Conservation (phyloP, 805 yeast genomes). For the Myxozyma lipomycoides region DNA sequence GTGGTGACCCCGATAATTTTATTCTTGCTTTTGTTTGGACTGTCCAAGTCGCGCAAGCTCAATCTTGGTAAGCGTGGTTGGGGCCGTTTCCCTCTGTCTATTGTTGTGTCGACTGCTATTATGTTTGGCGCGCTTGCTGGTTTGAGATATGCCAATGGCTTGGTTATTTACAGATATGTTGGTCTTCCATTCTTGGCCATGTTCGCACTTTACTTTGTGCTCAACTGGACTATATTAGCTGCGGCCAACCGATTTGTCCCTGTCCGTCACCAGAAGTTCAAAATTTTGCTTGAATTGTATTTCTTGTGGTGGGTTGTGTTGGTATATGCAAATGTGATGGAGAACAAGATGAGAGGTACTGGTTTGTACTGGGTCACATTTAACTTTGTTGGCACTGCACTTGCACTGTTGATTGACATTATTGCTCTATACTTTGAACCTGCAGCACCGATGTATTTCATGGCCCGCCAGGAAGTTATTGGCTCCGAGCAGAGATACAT, state of each 20-base stretch:
- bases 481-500: conserved; percentile 20
- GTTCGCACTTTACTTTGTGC: conserved; percentile 47
- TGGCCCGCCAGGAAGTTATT: conserved; percentile 27
- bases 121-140: conserved; percentile 41
- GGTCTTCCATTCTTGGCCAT: conserved; percentile 48
- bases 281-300: conserved; percentile 53
- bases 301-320: conserved; percentile 55
- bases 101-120: conserved; percentile 44
- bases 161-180: conserved; percentile 50
- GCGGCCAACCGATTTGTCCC: conserved; percentile 43
- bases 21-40: conserved; percentile 42
- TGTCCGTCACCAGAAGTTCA: conserved; percentile 56
- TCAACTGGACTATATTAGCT: conserved; percentile 56
- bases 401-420: conserved; percentile 26
- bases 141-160: conserved; percentile 46
- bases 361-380: conserved; percentile 45
- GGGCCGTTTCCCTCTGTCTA: conserved; percentile 59
- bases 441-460: conserved; percentile 28
- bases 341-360: conserved; percentile 47
- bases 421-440: conserved; percentile 26
- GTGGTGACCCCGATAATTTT: conserved; percentile 53
- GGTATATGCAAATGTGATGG: conserved; percentile 48
- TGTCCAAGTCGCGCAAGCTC: conserved; percentile 26
- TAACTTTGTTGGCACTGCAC: conserved; percentile 27
- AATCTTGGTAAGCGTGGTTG: conserved; percentile 42